Evolutionary conservation across 2,329 filamentous ascomycete genomes (phyloP).

Genomic region (Pestalotiopsis sp.): DNA sequence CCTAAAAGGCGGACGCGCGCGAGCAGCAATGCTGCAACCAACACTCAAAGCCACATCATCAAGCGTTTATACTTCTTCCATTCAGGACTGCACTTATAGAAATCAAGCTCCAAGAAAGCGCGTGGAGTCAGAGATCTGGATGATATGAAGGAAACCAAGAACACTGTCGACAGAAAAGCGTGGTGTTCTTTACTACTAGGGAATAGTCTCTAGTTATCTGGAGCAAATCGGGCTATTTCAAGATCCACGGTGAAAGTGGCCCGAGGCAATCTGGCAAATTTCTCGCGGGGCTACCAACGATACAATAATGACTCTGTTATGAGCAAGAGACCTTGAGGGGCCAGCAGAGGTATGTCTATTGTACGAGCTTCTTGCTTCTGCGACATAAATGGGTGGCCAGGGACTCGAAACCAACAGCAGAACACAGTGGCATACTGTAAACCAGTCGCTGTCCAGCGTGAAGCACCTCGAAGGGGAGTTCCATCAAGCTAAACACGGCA

Average conservation of each 20-base stretch:
- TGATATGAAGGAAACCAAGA: conserved; percentile 26
- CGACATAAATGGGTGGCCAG: conserved; percentile 21
- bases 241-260: neutral
- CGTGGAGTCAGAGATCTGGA: conserved; percentile 25
- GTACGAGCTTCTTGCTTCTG: conserved; percentile 23
- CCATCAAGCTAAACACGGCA: conserved; percentile 22
- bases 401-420: conserved; percentile 27
- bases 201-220: conserved; percentile 27
- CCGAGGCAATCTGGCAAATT: neutral
- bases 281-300: conserved; percentile 31
- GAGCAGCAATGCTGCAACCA: too few relatives aligned
- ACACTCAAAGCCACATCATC: conserved; percentile 27
- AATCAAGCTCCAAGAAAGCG: conserved; percentile 26
- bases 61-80: conserved; percentile 28
- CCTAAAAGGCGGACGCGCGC: too few relatives aligned
- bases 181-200: conserved; percentile 31
- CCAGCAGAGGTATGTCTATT: conserved; percentile 25
- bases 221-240: conserved; percentile 30
- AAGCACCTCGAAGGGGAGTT: conserved; percentile 21
- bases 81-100: conserved; percentile 31
- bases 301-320: conserved; percentile 31
- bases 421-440: conserved; percentile 25
- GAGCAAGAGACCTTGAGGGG: conserved; percentile 25
- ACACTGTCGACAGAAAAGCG: conserved; percentile 24
- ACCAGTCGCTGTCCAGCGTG: conserved; percentile 18